A percentile compares a stretch with the other conserved stretches of the same genome.
phyloP scores from a whole-genome alignment of 352 stramenopile genomes.

The Phytophthora ramorum region DNA sequence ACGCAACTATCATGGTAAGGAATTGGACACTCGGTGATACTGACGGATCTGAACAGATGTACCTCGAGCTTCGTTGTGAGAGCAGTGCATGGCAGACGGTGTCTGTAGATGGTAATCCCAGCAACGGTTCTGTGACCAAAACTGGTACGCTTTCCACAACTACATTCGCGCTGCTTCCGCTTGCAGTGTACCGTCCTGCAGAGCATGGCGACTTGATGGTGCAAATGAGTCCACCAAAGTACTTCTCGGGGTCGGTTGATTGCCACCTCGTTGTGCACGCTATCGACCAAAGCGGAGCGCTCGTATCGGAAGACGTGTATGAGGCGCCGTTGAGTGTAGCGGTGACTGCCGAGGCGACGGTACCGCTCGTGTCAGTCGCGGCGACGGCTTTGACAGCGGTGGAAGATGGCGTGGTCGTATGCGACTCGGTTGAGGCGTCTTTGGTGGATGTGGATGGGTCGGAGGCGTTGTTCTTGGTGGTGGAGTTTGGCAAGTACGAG shows the following conservation, averaged over 20 bases:
- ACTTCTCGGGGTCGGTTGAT: conserved; percentile 40
- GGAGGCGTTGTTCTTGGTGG: conserved; percentile 38
- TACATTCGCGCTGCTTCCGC: conserved; percentile 7
- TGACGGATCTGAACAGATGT: conserved; percentile 32
- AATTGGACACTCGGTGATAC: conserved; percentile 23
- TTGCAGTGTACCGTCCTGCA: conserved; percentile 8
- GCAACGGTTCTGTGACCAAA: no score
- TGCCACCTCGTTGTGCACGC: conserved; percentile 27
- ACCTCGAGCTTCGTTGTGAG: conserved; percentile 16
- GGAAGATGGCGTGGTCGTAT: conserved; percentile 40
- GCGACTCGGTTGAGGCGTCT: conserved; percentile 27
- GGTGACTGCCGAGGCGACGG: conserved; percentile 34
- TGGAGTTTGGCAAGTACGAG: conserved; percentile 31
- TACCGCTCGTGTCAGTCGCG: conserved; percentile 18
- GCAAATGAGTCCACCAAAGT: conserved; percentile 26
- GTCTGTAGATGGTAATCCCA: conserved; percentile 1
- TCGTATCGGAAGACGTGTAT: conserved; percentile 25
- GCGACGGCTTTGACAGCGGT: conserved; percentile 15
- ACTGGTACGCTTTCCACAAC: not conserved
- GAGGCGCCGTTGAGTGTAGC: conserved; percentile 20
- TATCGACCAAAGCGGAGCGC: conserved; percentile 26
- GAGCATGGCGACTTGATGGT: conserved; percentile 17
- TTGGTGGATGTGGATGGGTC: conserved; percentile 50
- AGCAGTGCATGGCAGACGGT: conserved; percentile 9
- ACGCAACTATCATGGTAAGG: conserved; percentile 1